Evolutionary conservation across 208 protist genomes (phyloP), one percentile per base, ranked within the genome.

Genomic region (Crithidia sp.): DNA sequence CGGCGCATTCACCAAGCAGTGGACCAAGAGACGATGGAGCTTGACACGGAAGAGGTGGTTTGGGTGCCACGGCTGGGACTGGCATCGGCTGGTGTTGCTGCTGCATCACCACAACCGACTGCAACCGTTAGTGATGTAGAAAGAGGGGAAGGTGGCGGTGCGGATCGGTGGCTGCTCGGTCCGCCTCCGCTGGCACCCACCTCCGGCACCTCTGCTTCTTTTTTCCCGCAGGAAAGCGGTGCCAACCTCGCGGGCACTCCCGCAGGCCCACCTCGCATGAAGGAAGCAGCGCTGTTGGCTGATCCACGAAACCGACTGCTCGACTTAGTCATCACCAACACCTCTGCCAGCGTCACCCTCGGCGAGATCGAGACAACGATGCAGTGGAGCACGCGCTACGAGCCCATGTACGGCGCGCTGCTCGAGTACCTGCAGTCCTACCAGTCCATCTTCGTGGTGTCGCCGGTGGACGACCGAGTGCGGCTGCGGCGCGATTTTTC

Each of bases 371-470:
- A 81, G 41, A 54, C 81, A 14, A 44, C 59, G 17, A 76, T 94
- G 28, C 45, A 77, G 17, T 94, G 89, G 86, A 76, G 76, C 43
- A 65, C 75, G 10, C 49, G 73, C 10, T 91, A 88, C 62, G 76
- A 72, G 16, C 66, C 64, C 8, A 71, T 74, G 43, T 90, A 90
- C 72, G 89, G 89, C 7, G 75, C 64, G 45, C 73, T 94, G 17
- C 37, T 74, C 28, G 86, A 91, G 58, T 94, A 88, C 50, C 78
- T 94, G 54, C 84, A 91, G 44, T 86, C 84, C 17, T 94, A 91
- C 65, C 89, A 91, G 50, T 87, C 86, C n/a, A 87, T 94, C 56
- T 94, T 94, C 69, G 83, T 86, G 41, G 81, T 91, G 12, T 94
- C 86, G 2, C 89, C 89, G 10, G 62, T 94, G 10, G 79, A 88